Percentiles rank a stretch among this genome's conserved stretches.
Conservation (phyloP, 2,329 filamentous ascomycete species). For the Fusarium pininemorale region DNA sequence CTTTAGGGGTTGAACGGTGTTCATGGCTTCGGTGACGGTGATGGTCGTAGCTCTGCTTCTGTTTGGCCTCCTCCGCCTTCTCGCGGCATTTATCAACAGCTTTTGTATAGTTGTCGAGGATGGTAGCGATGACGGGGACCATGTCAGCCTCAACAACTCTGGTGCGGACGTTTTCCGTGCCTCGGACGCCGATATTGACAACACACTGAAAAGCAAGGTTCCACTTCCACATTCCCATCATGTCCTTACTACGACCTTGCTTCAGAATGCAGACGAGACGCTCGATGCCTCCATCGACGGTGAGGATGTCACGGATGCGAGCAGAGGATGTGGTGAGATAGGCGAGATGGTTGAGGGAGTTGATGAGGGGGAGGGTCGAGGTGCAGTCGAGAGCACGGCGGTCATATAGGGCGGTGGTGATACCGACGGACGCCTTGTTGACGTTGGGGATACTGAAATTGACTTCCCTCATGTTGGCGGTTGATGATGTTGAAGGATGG, state of each 20-base stretch:
- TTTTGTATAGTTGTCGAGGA: conserved; percentile 97
- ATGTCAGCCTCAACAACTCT: conserved; percentile 98
- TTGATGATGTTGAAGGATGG: conserved; percentile 31
- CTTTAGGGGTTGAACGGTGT: conserved; percentile 58
- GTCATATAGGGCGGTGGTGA: conserved; percentile 98
- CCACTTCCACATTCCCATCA: conserved; percentile 99
- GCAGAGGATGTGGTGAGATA: conserved; percentile 98
- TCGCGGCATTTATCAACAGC: conserved; percentile 92
- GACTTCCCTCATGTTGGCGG: conserved; percentile 91
- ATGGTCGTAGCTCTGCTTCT: conserved; percentile 68
- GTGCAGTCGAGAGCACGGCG: conserved; percentile 97
- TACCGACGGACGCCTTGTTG: conserved; percentile 99
- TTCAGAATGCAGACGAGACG: conserved; percentile 97
- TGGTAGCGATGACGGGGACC: conserved; percentile 98
- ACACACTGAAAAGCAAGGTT: conserved; percentile 99
- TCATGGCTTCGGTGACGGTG: conserved; percentile 61
- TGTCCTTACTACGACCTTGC: conserved; percentile 93
- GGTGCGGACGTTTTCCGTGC: conserved; percentile 92
- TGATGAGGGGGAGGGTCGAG: conserved; percentile 95
- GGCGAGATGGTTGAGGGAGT: conserved; percentile 97
- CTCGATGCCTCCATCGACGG: conserved; percentile 98
- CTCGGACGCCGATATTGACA: conserved; percentile 96
- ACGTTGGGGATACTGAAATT: conserved; percentile 99
- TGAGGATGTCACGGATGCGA: conserved; percentile 96
- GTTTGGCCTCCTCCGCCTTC: conserved; percentile 83